phyloP scores from a whole-genome alignment of 257 asterid species.

The Perilla frutescens region DNA sequence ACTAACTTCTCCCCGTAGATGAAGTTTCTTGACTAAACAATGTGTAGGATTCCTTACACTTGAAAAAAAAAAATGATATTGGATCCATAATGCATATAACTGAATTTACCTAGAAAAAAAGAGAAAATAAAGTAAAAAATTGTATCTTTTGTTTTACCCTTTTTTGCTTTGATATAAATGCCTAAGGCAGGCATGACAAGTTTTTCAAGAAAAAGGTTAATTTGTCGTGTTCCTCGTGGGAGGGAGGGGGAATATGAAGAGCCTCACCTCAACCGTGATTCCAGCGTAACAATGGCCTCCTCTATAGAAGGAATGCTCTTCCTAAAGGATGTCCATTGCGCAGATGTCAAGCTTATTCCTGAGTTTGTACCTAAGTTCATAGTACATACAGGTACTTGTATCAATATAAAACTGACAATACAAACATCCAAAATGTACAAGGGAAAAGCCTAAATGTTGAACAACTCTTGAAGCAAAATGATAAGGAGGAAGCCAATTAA shows the following conservation, averaged over 20 bases:
- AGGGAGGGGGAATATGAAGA: slow-evolving; percentile 1
- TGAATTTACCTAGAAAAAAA: background rate
- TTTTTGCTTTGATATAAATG: background rate
- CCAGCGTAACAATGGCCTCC: slow-evolving; percentile 54
- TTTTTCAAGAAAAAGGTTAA: background rate
- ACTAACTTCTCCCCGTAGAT: no score
- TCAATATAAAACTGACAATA: slow-evolving; percentile 27
- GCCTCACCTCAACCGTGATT: slow-evolving; percentile 41
- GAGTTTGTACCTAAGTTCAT: slow-evolving; percentile 39
- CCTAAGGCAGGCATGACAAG: background rate
- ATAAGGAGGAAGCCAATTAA: background rate
- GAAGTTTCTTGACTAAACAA: no score
- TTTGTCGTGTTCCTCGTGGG: background rate
- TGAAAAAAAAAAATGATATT: background rate
- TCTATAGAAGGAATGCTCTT: slow-evolving; percentile 55
- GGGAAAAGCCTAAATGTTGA: slow-evolving; percentile 20
- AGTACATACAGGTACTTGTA: slow-evolving; percentile 15
- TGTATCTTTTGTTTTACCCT: background rate
- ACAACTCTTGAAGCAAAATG: slow-evolving; percentile 18
- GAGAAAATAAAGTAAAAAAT: slow-evolving; percentile 11
- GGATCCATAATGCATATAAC: background rate
- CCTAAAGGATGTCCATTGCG: slow-evolving; percentile 66
- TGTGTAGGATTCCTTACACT: background rate
- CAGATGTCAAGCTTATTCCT: slow-evolving; percentile 59
- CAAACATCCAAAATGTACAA: slow-evolving; percentile 17